These are phyloP conservation scores for Curvularia hawaiiensis DNA, from an alignment of 2,329 filamentous ascomycete genomes.

Conservation along the genomic window DNA sequence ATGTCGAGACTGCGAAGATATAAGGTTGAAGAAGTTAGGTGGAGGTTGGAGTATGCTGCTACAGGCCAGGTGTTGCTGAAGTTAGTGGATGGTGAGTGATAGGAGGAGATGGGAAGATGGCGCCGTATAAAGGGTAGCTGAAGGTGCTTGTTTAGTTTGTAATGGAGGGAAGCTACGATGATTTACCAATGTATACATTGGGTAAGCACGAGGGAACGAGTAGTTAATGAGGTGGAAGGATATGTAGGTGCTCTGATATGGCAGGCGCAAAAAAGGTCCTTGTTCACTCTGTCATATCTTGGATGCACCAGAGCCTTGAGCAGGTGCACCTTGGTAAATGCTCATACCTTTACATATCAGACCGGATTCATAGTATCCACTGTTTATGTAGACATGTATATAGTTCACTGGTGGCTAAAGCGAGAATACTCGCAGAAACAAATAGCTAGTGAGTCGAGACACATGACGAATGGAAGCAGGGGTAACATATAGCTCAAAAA, in stretches of 20 bases:
- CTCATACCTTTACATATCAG: not conserved
- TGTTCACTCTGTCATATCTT: not conserved
- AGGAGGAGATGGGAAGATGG: not conserved
- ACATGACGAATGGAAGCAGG: not conserved
- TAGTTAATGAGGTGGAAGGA: not conserved
- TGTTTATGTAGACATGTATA: not conserved
- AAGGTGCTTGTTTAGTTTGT: not conserved
- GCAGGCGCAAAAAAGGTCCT: not conserved
- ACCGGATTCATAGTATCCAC: not conserved
- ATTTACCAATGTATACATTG: not conserved
- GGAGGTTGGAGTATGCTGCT: constrained; percentile 18
- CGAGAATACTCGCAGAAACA: not conserved
- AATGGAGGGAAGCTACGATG: not conserved
- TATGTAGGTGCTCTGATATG: not conserved
- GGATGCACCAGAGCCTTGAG: not conserved
- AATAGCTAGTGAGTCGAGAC: not conserved
- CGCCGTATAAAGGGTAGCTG: not conserved
- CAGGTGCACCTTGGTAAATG: not conserved
- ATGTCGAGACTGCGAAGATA: constrained; percentile 1
- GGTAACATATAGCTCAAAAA: not conserved
- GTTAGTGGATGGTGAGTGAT: constrained; percentile 17
- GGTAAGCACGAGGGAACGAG: not conserved
- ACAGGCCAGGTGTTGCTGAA: constrained; percentile 23
- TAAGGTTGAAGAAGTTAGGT: constrained; percentile 7
- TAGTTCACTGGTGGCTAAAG: not conserved